These are phyloP conservation scores for Vanderwaltozyma yarrowii DNA, from an alignment of 805 yeast genomes.

Conservation along the genomic window DNA sequence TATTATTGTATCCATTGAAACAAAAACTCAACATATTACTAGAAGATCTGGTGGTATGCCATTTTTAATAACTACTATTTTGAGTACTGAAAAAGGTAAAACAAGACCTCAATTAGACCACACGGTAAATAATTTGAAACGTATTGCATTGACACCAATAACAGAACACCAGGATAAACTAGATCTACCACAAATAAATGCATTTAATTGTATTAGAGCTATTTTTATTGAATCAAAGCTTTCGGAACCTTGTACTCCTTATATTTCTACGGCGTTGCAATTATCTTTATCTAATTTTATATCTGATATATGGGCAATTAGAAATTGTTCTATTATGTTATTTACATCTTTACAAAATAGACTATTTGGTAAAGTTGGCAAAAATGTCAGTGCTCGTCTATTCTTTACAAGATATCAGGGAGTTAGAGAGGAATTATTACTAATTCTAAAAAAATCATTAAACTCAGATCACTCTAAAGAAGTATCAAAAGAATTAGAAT, in stretches of 20 bases:
- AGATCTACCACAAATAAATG: constrained; percentile 89
- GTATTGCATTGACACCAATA: constrained; percentile 45
- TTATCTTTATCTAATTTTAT: constrained; percentile 55
- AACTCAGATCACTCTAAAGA: constrained; percentile 2
- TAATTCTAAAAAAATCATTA: constrained; percentile 30
- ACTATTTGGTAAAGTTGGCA: constrained; percentile 53
- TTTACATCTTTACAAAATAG: constrained; percentile 77
- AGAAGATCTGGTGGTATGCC: constrained; percentile 94
- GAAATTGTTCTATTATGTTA: constrained; percentile 90
- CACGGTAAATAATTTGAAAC: constrained; percentile 43
- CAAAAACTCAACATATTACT: constrained; percentile 60
- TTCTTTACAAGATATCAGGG: constrained; percentile 61
- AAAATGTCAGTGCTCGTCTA: constrained; percentile 43
- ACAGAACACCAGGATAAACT: constrained; percentile 40
- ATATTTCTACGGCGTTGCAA: constrained; percentile 47
- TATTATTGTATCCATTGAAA: constrained; percentile 43
- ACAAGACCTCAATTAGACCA: constrained; percentile 33
- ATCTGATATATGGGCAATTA: constrained; percentile 68
- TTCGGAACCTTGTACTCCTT: constrained; percentile 40
- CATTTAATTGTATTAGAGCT: constrained; percentile 73
- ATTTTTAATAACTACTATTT: constrained; percentile 59
- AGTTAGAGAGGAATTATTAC: constrained; percentile 40
- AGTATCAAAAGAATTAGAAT: constrained; percentile 9
- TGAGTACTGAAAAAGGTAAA: constrained; percentile 39
- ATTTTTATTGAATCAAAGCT: constrained; percentile 63